Conservation (phyloP, 164 flowering plant species). For the Euptelea pleiosperma region DNA sequence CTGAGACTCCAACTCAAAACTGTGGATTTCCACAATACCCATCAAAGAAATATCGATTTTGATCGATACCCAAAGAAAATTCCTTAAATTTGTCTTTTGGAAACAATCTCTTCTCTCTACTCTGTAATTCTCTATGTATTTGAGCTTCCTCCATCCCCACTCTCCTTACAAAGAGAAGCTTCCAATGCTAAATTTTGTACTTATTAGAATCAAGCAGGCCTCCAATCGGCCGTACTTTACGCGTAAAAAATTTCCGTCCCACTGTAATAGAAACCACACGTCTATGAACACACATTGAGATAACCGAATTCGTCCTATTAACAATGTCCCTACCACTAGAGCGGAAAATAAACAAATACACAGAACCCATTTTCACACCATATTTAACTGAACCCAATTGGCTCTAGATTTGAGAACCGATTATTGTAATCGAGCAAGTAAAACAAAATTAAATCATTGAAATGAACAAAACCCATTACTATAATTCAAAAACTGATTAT, state of each 20-base stretch:
- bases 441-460: no score
- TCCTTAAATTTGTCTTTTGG: not conserved
- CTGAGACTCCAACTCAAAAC: not conserved
- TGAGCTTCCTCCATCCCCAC: constrained; percentile 1
- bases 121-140: not conserved
- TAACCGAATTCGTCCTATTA: not conserved
- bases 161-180: not conserved
- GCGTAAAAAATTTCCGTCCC: not conserved
- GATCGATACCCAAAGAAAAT: not conserved
- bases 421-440: no score
- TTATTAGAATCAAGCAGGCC: constrained; percentile 26
- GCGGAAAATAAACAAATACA: not conserved
- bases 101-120: not conserved
- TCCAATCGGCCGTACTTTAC: constrained; percentile 2
- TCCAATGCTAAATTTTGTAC: constrained; percentile 19
- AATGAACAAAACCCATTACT: no score
- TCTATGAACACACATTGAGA: not conserved
- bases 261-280: not conserved
- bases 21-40: not conserved
- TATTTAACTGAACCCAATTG: not conserved
- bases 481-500: no score
- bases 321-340: no score
- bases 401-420: no score
- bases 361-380: not conserved
- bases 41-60: not conserved